Conservation (phyloP, 306 rosid species). For the Trifolium fragiferum region DNA sequence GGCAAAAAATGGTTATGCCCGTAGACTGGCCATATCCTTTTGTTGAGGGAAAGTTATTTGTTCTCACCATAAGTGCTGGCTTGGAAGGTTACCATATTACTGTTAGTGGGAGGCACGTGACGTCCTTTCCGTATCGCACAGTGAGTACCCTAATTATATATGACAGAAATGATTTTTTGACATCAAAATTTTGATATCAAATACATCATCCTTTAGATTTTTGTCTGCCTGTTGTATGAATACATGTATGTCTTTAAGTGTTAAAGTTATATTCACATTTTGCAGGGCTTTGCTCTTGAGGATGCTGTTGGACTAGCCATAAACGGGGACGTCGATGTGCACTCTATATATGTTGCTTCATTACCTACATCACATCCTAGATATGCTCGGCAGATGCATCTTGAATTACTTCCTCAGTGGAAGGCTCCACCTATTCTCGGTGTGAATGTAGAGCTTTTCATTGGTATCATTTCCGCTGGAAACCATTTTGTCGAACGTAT, state of each 20-base stretch:
- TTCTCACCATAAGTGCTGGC: slow-evolving; percentile 87
- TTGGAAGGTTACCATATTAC: slow-evolving; percentile 93
- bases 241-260: background rate
- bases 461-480: slow-evolving; percentile 95
- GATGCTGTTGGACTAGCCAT: slow-evolving; percentile 90
- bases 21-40: slow-evolving; percentile 97
- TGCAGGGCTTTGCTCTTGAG: slow-evolving; percentile 96
- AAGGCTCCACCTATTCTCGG: slow-evolving; percentile 66
- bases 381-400: slow-evolving; percentile 82
- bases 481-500: slow-evolving; percentile 94
- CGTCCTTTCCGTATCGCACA: slow-evolving; percentile 92
- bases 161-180: background rate
- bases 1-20: slow-evolving; percentile 70
- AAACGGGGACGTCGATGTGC: slow-evolving; percentile 88
- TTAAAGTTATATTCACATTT: slow-evolving; percentile 39
- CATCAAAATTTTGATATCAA: no score
- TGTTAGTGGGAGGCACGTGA: slow-evolving; percentile 87
- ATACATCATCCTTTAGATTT: background rate
- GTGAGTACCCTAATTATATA: slow-evolving; percentile 52
- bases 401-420: slow-evolving; percentile 79
- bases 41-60: slow-evolving; percentile 83
- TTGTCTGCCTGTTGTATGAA: background rate
- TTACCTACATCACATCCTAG: slow-evolving; percentile 92
- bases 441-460: slow-evolving; percentile 68
- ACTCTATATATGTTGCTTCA: slow-evolving; percentile 80